These are phyloP conservation scores for Lactifluus echinatus DNA, from an alignment of 768 basidiomycete species.

Conservation along the genomic window DNA sequence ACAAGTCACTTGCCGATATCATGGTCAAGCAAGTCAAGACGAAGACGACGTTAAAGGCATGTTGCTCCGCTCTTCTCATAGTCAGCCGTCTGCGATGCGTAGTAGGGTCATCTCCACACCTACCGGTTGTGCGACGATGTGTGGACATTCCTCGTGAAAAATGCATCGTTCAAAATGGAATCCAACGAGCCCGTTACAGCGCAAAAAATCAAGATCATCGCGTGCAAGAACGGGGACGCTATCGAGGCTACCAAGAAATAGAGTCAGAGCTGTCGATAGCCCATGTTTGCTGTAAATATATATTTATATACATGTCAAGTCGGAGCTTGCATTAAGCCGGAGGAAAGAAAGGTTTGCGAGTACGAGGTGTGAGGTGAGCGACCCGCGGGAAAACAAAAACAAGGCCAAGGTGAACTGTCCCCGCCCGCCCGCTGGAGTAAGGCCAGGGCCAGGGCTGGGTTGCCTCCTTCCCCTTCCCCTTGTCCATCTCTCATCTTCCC, in stretches of 20 bases:
- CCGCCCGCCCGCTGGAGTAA: no score
- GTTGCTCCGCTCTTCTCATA: conserved; percentile 17
- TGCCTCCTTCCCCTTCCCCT: conserved; percentile 6
- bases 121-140: conserved; percentile 94
- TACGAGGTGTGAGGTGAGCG: no score
- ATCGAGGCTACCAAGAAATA: conserved; percentile 77
- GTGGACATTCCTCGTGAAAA: conserved; percentile 97
- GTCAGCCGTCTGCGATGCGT: neutral
- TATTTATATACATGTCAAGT: neutral
- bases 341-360: neutral
- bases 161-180: conserved; percentile 94
- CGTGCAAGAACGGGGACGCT: conserved; percentile 92
- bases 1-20: conserved; percentile 89
- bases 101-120: conserved; percentile 76
- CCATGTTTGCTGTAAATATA: conserved; percentile 11
- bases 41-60: conserved; percentile 87
- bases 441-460: neutral
- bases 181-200: conserved; percentile 67
- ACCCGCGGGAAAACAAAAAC: neutral
- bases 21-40: conserved; percentile 91
- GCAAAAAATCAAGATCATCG: conserved; percentile 91
- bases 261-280: conserved; percentile 5
- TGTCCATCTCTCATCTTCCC: conserved; percentile 13
- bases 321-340: neutral
- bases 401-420: neutral